Base-by-base conservation (phyloP, 495 filamentous ascomycete genomes). In the Neurospora discreta region DNA sequence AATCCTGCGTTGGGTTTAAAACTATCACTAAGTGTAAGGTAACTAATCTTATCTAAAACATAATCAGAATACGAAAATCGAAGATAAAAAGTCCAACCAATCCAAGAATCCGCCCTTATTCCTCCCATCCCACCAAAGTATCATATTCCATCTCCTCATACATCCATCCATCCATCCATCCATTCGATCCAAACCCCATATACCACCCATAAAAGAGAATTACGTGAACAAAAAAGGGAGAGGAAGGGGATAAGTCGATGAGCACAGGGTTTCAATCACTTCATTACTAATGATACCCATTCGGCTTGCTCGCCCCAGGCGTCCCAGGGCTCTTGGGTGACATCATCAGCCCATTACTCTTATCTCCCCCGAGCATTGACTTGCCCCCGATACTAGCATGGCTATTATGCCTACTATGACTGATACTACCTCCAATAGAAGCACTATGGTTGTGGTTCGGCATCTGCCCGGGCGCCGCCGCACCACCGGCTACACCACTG, bases 331-430 rank as follows among this genome's bases (percentile, higher is more conserved):
- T 30, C 71, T 79, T 83, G 1, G 78, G 74, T 26, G 81, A 81
- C 67, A 79, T 82, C 72, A 67, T 70, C 40, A 74, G 69, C 38
- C 75, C 76, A 71, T 81, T 80, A 58, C 74, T 77, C 70, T 73
- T 74, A 73, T 80, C 77, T 70, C 75, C 74, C 9, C 33, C 33
- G 33, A 78, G 70, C 52, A 60, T 23, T 23, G 52, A 60, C 15
- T 60, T 60, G 11, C 52, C 52, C 1, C 52, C 52, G 0, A 60
- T 6, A 60, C 52, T 60, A 60, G 52, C 52, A 60, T 60, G 52
- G 52, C 52, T 60, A 33, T 33, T 33, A 60, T 60, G 52, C 52
- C 52, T 60, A 60, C 52, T 58, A 16, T 58, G 46, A 13, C 44
- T 8, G 7, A 8, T 13, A 26, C 3, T 20, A 23, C 44, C 20